Conservation (phyloP, 495 filamentous ascomycete genomes). For the Penicillium subrubescens region DNA sequence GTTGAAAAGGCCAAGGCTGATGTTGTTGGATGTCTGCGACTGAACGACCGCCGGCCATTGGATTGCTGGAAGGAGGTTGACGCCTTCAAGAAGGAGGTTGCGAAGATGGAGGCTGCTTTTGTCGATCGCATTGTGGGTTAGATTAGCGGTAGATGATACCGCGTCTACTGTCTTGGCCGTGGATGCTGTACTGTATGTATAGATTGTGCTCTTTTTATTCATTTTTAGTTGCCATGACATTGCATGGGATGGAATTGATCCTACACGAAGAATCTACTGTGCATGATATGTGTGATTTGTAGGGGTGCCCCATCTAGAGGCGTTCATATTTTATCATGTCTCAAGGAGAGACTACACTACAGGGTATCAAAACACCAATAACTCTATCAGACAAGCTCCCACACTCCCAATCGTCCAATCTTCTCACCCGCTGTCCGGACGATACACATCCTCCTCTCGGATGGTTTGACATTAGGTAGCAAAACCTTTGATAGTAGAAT, state of each 20-base stretch:
- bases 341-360: constrained; percentile 2
- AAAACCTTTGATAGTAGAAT: constrained; percentile 62
- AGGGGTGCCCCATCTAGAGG: background rate
- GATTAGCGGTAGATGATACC: constrained; percentile 10
- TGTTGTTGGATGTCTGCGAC: constrained; percentile 79
- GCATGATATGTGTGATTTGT: background rate
- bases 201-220: constrained; percentile 27
- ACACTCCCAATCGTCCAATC: constrained; percentile 75
- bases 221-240: constrained; percentile 20
- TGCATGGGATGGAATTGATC: constrained; percentile 24
- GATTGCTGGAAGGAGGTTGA: constrained; percentile 97
- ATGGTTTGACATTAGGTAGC: constrained; percentile 24
- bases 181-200: constrained; percentile 38
- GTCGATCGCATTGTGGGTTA: constrained; percentile 78
- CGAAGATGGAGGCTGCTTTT: constrained; percentile 80
- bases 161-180: constrained; percentile 13
- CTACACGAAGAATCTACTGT: constrained; percentile 9
- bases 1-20: constrained; percentile 74
- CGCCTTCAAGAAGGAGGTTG: constrained; percentile 83
- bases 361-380: constrained; percentile 20
- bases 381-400: constrained; percentile 64
- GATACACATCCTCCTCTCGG: constrained; percentile 64
- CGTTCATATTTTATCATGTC: constrained; percentile 1
- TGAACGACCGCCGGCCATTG: constrained; percentile 85
- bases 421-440: constrained; percentile 76